Evolutionary conservation across 2,329 filamentous ascomycete species (phyloP).

Genomic region (Acrocalymma vagum): DNA sequence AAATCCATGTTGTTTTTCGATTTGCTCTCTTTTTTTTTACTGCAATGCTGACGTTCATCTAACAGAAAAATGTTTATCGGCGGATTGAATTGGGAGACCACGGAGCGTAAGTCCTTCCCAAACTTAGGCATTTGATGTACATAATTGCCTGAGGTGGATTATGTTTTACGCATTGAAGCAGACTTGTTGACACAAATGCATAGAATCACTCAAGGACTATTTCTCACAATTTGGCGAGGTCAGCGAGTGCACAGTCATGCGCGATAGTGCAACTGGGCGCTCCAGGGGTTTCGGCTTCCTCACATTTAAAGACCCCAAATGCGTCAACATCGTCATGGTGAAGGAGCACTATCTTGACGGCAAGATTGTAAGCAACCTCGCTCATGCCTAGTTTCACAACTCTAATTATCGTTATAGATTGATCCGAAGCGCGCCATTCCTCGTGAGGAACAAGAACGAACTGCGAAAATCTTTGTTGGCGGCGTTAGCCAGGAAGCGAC

Average conservation of each 20-base stretch:
- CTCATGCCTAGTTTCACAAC: too few species aligned
- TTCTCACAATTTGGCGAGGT: conserved; percentile 99
- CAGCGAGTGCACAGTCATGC: conserved; percentile 98
- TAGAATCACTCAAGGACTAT: conserved; percentile 96
- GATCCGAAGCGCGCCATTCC: conserved; percentile 98
- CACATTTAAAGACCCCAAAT: conserved; percentile 97
- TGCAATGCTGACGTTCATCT: conserved; percentile 24
- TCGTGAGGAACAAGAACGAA: conserved; percentile 96
- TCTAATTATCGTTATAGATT: conserved; percentile 69
- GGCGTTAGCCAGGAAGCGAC: conserved; percentile 97
- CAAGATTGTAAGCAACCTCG: conserved; percentile 81
- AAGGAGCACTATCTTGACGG: conserved; percentile 98
- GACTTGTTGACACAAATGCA: conserved; percentile 7
- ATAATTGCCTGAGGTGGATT: conserved; percentile 6
- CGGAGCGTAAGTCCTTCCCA: conserved; percentile 77
- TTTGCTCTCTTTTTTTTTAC: too few species aligned
- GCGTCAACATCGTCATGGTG: conserved; percentile 99
- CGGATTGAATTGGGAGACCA: conserved; percentile 98
- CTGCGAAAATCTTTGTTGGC: conserved; percentile 97
- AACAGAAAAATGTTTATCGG: conserved; percentile 99
- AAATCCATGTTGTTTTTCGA: too few species aligned
- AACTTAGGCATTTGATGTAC: conserved; percentile 1
- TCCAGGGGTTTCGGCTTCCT: conserved; percentile 97
- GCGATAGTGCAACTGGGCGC: conserved; percentile 90
- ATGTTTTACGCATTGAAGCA: too few species aligned